Evolutionary conservation across 257 asterid genomes (phyloP), one percentile per base, ranked within the genome.

Genomic region (Rehmannia glutinosa): DNA sequence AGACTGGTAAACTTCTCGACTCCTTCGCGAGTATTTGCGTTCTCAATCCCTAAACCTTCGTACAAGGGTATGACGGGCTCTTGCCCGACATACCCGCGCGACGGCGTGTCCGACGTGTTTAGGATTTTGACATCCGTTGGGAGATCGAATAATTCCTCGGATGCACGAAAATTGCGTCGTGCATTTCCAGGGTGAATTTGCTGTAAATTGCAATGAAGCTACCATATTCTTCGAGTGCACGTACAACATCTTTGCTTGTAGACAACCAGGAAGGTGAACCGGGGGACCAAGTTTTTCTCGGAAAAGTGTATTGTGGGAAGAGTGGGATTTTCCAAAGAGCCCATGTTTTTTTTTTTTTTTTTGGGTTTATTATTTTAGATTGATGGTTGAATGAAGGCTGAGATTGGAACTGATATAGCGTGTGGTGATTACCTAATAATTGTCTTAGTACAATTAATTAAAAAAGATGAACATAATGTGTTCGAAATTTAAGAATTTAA

Each of bases 41-140:
- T 57, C 52, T 79, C 87, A 36, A 84, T 62, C 7, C 85, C 87
- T 2, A 84, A 17, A 7, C 87, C 75, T 75, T 84, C 87, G 23
- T 73, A 81, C 25, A 83, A 43, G 12, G 89, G 89, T 3, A 81
- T 58, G 5, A 63, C 0, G 1, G 84, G 76, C 56, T 49, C 50
- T 50, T 81, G 83, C 62, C 54, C 1, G 84, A 81, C 49, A 51
- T 35, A 80, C 7, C 85, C 88, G 39, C 80, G 81, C 0, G 76
- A 65, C 0, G 85, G 85, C 8, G 80, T 83, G 61, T 69, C 46
- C 0, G 85, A 80, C 36, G 59, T 25, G 77, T 84, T 84, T 6
- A 1, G 64, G 2, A 49, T 21, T 74, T 84, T 84, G 0, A 76
- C 53, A n/a, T 71, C 65, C 1, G 62, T 73, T 0, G 89, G 89